Base-by-base conservation (phyloP, 192 early-diverging fungal species). In the Mortierella antarctica region DNA sequence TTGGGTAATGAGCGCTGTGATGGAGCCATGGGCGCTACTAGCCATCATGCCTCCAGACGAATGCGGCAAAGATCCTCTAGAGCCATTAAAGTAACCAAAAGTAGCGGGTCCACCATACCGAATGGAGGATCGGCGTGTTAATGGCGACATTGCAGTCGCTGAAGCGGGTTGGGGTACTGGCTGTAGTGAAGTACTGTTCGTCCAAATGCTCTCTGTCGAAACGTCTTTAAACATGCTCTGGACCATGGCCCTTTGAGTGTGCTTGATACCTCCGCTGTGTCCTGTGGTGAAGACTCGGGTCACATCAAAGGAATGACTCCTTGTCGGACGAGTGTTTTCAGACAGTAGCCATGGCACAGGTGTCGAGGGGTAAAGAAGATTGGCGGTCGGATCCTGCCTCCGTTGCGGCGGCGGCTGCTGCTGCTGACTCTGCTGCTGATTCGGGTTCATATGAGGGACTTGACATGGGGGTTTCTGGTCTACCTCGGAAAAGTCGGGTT, bases 171-270 rank as follows among this genome's bases (percentile, higher is more conserved):
- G 70, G 10, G 40, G 53, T 23, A 41, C 58, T 1, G 23, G 62
- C 6, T 20, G 62, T 50, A 46, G 11, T 55, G 44, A 21, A 7
- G 56, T 46, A 4, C 51, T 56, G 0, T 70, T 72, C 13, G 77
- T 80, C 77, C 77, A 80, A n/a, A 80, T 56, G 31, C 62, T 51
- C 23, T 80, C 70, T 6, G 69, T 48, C 39, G 70, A 80, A 20
- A 80, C 57, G 21, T 80, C 77, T 55, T 80, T 80, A 49, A 80
- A 80, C 69, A 80, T 67, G 23, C 23, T 80, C 49, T 80, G 77
- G 21, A 80, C 65, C 47, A 72, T 13, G 4, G 31, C 41, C 1
- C 65, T 40, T 40, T 80, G 77, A 13, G 65, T 72, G 0, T 57
- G 69, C 13, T 80, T 80, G 57, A 80, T 80, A 13, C 63, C 62